Evolutionary conservation across 2,329 filamentous ascomycete genomes (phyloP).

Genomic region (Fusarium sp.): DNA sequence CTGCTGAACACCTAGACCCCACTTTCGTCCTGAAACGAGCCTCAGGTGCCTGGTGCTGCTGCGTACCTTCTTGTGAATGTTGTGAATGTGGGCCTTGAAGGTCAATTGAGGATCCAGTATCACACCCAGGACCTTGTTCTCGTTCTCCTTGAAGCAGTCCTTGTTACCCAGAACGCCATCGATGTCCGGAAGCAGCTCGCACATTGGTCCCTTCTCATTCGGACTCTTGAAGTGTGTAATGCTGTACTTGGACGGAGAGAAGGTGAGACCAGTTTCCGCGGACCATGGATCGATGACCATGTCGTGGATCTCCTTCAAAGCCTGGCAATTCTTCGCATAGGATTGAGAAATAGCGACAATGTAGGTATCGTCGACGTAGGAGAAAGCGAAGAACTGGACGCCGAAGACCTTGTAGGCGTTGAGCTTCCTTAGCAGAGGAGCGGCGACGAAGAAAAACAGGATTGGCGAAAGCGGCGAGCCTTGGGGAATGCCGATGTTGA

Average conservation of each 20-base stretch:
- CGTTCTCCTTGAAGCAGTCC: not conserved
- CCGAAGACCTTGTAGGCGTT: not conserved
- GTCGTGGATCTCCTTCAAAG: not conserved
- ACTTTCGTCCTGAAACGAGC: not conserved
- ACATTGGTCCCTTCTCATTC: not conserved
- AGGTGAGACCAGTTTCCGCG: not conserved
- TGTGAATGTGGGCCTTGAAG: not conserved
- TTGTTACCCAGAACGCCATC: not conserved
- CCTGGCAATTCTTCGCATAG: not conserved
- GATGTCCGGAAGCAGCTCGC: not conserved
- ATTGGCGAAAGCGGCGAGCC: constrained; percentile 18
- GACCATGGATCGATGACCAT: not conserved
- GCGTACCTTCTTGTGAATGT: not conserved
- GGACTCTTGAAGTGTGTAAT: not conserved
- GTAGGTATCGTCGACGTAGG: not conserved
- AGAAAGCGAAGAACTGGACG: not conserved
- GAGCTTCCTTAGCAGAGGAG: not conserved
- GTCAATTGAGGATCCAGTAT: not conserved
- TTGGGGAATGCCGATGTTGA: constrained; percentile 28
- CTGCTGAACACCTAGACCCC: not conserved
- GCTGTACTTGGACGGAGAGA: not conserved
- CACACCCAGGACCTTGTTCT: constrained; percentile 1
- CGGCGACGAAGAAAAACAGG: constrained; percentile 15
- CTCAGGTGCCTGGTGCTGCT: not conserved
- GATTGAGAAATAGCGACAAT: not conserved